Base-by-base conservation (phyloP, 208 protist genomes). In the Novymonas esmeraldas region DNA sequence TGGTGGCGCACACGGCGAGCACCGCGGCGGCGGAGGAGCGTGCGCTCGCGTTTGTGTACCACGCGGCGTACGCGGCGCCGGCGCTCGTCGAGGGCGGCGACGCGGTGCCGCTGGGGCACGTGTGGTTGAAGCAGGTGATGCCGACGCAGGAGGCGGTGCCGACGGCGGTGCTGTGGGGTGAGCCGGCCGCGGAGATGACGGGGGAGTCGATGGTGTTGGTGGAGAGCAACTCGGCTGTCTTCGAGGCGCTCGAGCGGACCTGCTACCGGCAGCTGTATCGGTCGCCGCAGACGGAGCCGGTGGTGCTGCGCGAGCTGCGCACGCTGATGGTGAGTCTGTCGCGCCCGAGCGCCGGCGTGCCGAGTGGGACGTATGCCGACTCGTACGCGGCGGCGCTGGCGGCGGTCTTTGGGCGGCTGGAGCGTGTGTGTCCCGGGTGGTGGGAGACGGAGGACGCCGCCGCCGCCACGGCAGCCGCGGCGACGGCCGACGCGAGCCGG, bases 81-180 rank as follows among this genome's bases (percentile, higher is more conserved):
- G 87, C 80, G 29, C 79, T 91, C 66, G 72, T 84, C 31, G 89
- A 92, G 65, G 86, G 86, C 26, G 89, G 89, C 14, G 89, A 95
- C 41, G 82, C 89, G 26, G 60, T 87, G 64, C 28, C 72, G 44
- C 72, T 79, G 41, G 89, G 89, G 10, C 87, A 87, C 70, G 75
- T 70, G 49, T 95, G 86, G 85, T 66, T 95, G 60, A 83, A 79
- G 49, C 26, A 59, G 29, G 66, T 65, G 29, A 88, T 69, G 26
- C 85, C 86, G 22, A 72, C 61, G 1, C 59, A 67, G 14, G 49
- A 75, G 11, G 64, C 55, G 36, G 42, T 85, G 26, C 87, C 87
- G 2, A 46, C 66, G 2, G 34, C 55, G 2, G 39, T 60, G 13
- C 31, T 70, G 34, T 70, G 70, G 70, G 64, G 66, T 2, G 38